Evolutionary conservation across 2,329 filamentous ascomycete species (phyloP), one percentile per base, ranked within the genome.

Genomic region (Shiraia sp.): DNA sequence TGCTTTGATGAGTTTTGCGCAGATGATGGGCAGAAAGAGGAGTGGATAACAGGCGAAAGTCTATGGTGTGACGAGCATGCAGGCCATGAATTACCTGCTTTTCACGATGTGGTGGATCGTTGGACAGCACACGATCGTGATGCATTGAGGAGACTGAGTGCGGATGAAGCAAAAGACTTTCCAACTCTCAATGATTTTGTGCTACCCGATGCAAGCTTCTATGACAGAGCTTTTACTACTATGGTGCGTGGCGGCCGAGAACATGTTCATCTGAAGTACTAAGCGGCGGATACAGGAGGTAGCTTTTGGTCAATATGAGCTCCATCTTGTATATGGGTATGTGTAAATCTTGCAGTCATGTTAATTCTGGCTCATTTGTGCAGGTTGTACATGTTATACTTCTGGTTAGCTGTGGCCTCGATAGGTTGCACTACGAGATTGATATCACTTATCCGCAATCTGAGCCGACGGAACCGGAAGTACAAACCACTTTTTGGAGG

Each of bases 321-420:
- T 65, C n/a, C 63, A 66, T 43, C 52, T 54, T 9, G 22, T 51
- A 16, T 67, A 66, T 35, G 64, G 61, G 51, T 65, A 36, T 49
- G 56, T 39, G 14, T 3, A 4, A 31, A 2, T 5, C 8, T 15
- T 26, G 13, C 22, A 27, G 39, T 7, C 26, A 30, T 26, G 16
- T 44, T 28, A 35, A n/a, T 2, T 26, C 6, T 35, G 25, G 25
- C 32, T 47, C 15, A 42, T 16, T 30, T 9, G 25, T n/a, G 14
- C 14, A 63, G 61, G 1, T 56, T 53, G 48, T 57, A 49, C 15
- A 62, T 68, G 57, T 63, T 55, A 42, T 65, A 57, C 40, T 68
- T 68, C 30, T 66, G 65, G 65, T 42, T 51, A 10, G 15, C 53
- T 10, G 57, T 66, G 3, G 23, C 65, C 14, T 39, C 49, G 1